Conservation (phyloP, 257 asterid species). For the Salvia miltiorrhiza region DNA sequence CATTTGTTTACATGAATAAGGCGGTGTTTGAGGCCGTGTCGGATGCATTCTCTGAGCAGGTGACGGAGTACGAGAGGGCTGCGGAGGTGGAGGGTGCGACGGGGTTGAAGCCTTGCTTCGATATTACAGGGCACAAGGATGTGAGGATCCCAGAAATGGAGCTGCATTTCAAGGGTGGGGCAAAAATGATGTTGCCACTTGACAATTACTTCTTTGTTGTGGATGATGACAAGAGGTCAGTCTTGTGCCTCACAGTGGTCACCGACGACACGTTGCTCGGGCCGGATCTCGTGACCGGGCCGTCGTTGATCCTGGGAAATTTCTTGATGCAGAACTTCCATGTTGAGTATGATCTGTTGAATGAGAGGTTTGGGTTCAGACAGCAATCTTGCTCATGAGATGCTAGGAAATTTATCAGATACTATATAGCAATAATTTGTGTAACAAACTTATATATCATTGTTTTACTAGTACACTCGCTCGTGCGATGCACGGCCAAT, state of each 20-base stretch:
- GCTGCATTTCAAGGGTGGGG: conserved; percentile 83
- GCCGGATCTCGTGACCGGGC: conserved; percentile 44
- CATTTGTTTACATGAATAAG: conserved; percentile 55
- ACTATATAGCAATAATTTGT: neutral
- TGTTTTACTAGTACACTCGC: too few species aligned
- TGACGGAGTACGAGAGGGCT: conserved; percentile 45
- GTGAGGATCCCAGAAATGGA: conserved; percentile 49
- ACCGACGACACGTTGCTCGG: conserved; percentile 39
- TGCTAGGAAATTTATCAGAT: neutral
- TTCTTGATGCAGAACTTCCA: conserved; percentile 76
- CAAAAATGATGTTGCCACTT: conserved; percentile 62
- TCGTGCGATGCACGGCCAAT: too few species aligned
- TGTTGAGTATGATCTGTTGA: conserved; percentile 76
- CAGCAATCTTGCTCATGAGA: conserved; percentile 49
- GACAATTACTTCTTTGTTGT: conserved; percentile 60
- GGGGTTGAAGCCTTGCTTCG: conserved; percentile 70
- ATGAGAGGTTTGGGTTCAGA: conserved; percentile 69
- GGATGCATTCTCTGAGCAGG: conserved; percentile 43
- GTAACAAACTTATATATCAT: neutral
- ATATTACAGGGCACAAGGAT: conserved; percentile 39
- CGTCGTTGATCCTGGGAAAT: conserved; percentile 76
- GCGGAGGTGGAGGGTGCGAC: conserved; percentile 41
- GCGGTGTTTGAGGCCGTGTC: conserved; percentile 36
- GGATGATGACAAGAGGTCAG: conserved; percentile 23
- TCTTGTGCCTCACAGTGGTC: conserved; percentile 55